A percentile compares a stretch with the other conserved stretches of the same genome.
phyloP scores from a whole-genome alignment of 768 basidiomycete genomes.

The Hydnomerulius pinastri region DNA sequence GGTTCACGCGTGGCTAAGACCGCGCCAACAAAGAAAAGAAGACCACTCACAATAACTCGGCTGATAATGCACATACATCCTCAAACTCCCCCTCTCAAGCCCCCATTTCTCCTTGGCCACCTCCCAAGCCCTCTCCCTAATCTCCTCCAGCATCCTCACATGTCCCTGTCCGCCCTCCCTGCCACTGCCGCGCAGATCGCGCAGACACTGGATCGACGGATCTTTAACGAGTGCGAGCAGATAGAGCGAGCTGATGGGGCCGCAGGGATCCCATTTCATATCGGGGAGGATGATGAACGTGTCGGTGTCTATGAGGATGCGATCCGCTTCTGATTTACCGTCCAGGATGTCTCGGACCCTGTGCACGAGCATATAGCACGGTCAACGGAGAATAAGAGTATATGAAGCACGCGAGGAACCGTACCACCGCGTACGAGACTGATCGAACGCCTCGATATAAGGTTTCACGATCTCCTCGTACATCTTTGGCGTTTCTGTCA shows the following conservation, averaged over 20 bases:
- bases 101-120: constrained; percentile 68
- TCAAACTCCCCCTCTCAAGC: constrained; percentile 57
- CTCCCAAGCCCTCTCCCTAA: constrained; percentile 54
- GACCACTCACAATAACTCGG: constrained; percentile 90
- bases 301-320: constrained; percentile 63
- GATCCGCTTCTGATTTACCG: constrained; percentile 73
- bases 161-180: constrained; percentile 59
- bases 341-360: constrained; percentile 88
- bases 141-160: constrained; percentile 63
- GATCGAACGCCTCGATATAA: constrained; percentile 76
- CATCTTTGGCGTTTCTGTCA: constrained; percentile 80
- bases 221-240: constrained; percentile 77
- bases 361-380: background rate
- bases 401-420: background rate
- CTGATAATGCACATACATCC: constrained; percentile 93
- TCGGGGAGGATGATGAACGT: constrained; percentile 87
- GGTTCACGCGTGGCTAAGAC: no score
- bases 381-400: background rate
- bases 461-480: constrained; percentile 72
- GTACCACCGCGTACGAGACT: constrained; percentile 81
- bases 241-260: constrained; percentile 69
- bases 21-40: background rate
- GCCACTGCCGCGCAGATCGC: constrained; percentile 67
- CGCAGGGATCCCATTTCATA: constrained; percentile 93
- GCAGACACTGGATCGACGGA: constrained; percentile 62